Conservation (phyloP, 495 filamentous ascomycete genomes). For the Daldinia decipiens region DNA sequence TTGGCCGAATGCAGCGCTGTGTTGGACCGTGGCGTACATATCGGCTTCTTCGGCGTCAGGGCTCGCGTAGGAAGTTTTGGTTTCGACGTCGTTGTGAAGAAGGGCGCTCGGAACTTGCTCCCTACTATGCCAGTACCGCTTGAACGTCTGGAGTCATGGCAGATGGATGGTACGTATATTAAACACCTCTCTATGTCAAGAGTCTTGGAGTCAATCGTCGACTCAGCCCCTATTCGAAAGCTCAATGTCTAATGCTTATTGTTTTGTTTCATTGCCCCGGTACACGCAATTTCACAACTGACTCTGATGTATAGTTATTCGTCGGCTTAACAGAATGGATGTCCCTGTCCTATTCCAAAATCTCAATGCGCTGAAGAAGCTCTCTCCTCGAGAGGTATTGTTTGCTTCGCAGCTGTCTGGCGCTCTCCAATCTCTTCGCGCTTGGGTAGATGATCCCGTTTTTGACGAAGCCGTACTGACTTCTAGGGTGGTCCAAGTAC, state of each 20-base stretch:
- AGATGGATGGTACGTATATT: conserved; percentile 58
- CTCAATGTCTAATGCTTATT: neutral
- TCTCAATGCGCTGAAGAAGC: conserved; percentile 52
- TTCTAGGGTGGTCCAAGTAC: conserved; percentile 52
- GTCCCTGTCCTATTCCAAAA: conserved; percentile 62
- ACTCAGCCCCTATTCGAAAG: neutral
- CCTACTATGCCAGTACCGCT: conserved; percentile 71
- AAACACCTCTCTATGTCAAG: conserved; percentile 24
- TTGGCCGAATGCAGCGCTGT: conserved; percentile 63
- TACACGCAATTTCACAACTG: conserved; percentile 9
- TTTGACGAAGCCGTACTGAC: conserved; percentile 58
- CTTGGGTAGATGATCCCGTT: conserved; percentile 52
- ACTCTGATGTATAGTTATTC: conserved; percentile 52
- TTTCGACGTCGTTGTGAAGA: conserved; percentile 79
- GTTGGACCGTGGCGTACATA: conserved; percentile 73
- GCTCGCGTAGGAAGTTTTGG: conserved; percentile 69
- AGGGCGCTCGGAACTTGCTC: conserved; percentile 70
- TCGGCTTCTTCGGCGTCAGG: conserved; percentile 79
- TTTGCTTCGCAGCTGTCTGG: conserved; percentile 53
- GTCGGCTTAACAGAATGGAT: conserved; percentile 66
- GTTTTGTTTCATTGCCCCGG: neutral
- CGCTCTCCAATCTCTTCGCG: conserved; percentile 52
- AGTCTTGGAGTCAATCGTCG: neutral
- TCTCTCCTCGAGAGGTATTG: conserved; percentile 48
- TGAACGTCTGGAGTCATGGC: conserved; percentile 65